These are phyloP conservation scores for Triadica sebifera DNA, from an alignment of 345 rosid genomes.

Conservation along the genomic window DNA sequence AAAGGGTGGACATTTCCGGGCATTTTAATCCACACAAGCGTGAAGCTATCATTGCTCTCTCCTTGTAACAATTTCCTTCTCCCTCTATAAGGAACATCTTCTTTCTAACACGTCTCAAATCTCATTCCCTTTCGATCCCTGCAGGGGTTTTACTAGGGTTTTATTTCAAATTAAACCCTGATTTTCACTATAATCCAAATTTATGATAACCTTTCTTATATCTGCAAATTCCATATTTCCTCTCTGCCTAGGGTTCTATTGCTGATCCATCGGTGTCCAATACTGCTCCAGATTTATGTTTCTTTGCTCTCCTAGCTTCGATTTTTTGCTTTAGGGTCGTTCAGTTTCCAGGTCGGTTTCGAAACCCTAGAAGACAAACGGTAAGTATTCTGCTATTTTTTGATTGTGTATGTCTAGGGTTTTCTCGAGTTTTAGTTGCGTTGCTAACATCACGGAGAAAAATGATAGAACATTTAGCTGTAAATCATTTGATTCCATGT, in stretches of 20 bases:
- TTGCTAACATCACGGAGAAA: not conserved
- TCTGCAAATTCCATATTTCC: not conserved
- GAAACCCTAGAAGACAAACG: constrained; percentile 10
- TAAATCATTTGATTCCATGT: not conserved
- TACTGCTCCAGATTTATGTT: not conserved
- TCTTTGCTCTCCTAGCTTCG: not conserved
- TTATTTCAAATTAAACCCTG: not conserved
- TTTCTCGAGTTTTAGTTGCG: not conserved
- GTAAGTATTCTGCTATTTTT: constrained; percentile 1
- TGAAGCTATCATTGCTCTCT: not conserved
- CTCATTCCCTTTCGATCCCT: not conserved
- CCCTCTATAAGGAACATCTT: not conserved
- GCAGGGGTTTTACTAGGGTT: constrained; percentile 1
- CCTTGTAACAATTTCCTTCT: too few species aligned
- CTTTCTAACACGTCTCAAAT: not conserved
- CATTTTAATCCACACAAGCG: not conserved
- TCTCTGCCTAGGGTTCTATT: constrained; percentile 3
- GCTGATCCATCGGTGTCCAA: not conserved
- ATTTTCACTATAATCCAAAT: not conserved
- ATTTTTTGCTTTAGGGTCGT: not conserved
- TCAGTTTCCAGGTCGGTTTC: not conserved
- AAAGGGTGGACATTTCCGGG: not conserved
- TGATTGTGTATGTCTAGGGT: not conserved
- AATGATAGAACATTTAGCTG: not conserved
- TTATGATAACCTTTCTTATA: too few species aligned